These are phyloP conservation scores for Caloboletus inedulis DNA, from an alignment of 1,284 basidiomycete species.

Conservation along the genomic window DNA sequence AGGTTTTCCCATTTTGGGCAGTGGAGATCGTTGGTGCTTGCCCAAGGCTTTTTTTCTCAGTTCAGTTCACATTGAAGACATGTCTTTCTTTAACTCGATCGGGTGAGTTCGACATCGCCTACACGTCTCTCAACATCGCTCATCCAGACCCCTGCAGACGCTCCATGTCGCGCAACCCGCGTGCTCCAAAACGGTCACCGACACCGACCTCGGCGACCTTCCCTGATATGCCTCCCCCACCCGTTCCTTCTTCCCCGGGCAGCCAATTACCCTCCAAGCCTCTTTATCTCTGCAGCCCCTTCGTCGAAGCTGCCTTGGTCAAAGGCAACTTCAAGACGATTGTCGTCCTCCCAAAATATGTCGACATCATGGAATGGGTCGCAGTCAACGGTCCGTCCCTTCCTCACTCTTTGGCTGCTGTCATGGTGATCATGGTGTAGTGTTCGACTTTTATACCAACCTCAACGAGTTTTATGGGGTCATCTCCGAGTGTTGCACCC, in stretches of 20 bases:
- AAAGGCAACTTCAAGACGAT: slow-evolving; percentile 99
- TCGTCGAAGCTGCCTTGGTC: slow-evolving; percentile 94
- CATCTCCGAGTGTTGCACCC: slow-evolving; percentile 92
- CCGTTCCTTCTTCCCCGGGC: slow-evolving; percentile 41
- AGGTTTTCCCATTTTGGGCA: slow-evolving; percentile 9
- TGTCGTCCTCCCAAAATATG: slow-evolving; percentile 95
- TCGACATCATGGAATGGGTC: slow-evolving; percentile 98
- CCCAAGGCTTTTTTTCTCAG: background rate
- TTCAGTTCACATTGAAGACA: slow-evolving; percentile 34
- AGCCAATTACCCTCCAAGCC: slow-evolving; percentile 51
- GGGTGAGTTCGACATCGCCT: slow-evolving; percentile 46
- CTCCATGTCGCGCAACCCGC: slow-evolving; percentile 66
- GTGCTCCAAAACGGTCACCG: slow-evolving; percentile 61
- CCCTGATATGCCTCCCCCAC: slow-evolving; percentile 42
- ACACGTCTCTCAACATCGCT: background rate
- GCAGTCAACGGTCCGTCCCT: slow-evolving; percentile 79
- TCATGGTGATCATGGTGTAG: slow-evolving; percentile 37
- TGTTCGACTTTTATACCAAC: slow-evolving; percentile 96
- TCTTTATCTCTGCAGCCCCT: slow-evolving; percentile 90
- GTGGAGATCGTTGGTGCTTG: background rate
- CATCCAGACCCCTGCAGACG: slow-evolving; percentile 42
- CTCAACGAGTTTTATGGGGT: slow-evolving; percentile 97
- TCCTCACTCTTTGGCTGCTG: background rate
- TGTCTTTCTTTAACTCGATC: slow-evolving; percentile 79
- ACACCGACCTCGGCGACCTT: slow-evolving; percentile 68